Conservation (phyloP, 2,329 filamentous ascomycete species). For the Gliomastix tumulicola region DNA sequence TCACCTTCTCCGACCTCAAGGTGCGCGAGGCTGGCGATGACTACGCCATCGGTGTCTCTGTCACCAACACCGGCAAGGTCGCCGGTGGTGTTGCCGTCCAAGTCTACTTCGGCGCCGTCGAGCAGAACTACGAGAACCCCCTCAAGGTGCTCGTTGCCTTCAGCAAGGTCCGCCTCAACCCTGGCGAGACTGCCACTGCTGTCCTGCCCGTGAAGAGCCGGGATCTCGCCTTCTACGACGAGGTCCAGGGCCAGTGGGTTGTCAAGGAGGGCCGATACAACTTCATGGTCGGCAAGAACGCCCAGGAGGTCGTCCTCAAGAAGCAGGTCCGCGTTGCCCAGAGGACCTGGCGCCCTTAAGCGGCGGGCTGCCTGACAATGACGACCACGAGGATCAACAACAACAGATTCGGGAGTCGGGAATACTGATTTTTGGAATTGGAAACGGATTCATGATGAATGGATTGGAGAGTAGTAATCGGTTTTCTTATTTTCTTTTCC, state of each 20-base stretch:
- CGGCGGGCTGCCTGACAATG: too few species aligned
- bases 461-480: too few species aligned
- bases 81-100: conserved; percentile 46
- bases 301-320: too few species aligned
- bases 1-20: conserved; percentile 50
- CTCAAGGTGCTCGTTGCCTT: conserved; percentile 21
- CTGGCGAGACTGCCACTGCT: conserved; percentile 10
- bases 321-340: too few species aligned
- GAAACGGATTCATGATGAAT: too few species aligned
- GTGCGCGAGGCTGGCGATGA: conserved; percentile 34
- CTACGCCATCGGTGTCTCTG: conserved; percentile 38
- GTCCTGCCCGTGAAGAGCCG: conserved; percentile 12
- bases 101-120: conserved; percentile 30
- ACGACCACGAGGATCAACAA: too few species aligned
- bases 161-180: conserved; percentile 12
- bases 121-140: conserved; percentile 11
- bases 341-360: too few species aligned
- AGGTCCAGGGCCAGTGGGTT: conserved; percentile 15
- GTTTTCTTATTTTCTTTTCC: too few species aligned
- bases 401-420: too few species aligned
- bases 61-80: conserved; percentile 50
- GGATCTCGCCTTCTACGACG: conserved; percentile 20
- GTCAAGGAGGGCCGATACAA: conserved; percentile 18
- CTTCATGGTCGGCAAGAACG: conserved; percentile 12
- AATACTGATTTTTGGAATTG: too few species aligned